A percentile compares a stretch with the other conserved stretches of the same genome.
phyloP scores from a whole-genome alignment of 2,329 filamentous ascomycete species.

The Trichoderma atroviride region DNA sequence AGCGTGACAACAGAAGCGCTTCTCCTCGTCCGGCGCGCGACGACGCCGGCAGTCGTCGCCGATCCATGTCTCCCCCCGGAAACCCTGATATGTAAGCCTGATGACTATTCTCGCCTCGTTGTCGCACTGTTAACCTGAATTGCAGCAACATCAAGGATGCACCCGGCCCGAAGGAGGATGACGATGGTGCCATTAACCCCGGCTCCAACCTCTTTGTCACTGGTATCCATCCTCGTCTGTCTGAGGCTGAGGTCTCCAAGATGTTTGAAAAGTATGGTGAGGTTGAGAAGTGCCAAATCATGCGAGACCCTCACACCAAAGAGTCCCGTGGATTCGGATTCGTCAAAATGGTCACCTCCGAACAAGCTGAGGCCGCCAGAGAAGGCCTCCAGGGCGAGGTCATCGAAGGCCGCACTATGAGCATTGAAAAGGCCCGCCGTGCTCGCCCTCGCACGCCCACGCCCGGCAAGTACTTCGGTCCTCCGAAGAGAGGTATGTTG shows the following conservation, averaged over 20 bases:
- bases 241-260: slow-evolving; percentile 86
- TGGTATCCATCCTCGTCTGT: slow-evolving; percentile 90
- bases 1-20: slow-evolving; percentile 67
- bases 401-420: slow-evolving; percentile 92
- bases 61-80: slow-evolving; percentile 63
- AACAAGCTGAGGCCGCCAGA: slow-evolving; percentile 95
- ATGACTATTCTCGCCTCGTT: background rate
- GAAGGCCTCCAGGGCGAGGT: slow-evolving; percentile 93
- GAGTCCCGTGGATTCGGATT: slow-evolving; percentile 99
- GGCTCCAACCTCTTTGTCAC: slow-evolving; percentile 99
- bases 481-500: slow-evolving; percentile 88
- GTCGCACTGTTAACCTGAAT: slow-evolving; percentile 24
- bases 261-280: slow-evolving; percentile 99
- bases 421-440: slow-evolving; percentile 98
- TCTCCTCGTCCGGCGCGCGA: slow-evolving; percentile 64
- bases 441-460: slow-evolving; percentile 93
- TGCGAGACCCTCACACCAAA: slow-evolving; percentile 97
- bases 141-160: slow-evolving; percentile 56
- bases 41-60: slow-evolving; percentile 61
- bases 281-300: slow-evolving; percentile 99
- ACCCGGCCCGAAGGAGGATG: slow-evolving; percentile 59
- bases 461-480: slow-evolving; percentile 98
- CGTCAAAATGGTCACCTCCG: slow-evolving; percentile 96
- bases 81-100: slow-evolving; percentile 42
- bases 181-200: slow-evolving; percentile 83